phyloP scores from a whole-genome alignment of 2,329 filamentous ascomycete species.

The Fusarium penzigii region DNA sequence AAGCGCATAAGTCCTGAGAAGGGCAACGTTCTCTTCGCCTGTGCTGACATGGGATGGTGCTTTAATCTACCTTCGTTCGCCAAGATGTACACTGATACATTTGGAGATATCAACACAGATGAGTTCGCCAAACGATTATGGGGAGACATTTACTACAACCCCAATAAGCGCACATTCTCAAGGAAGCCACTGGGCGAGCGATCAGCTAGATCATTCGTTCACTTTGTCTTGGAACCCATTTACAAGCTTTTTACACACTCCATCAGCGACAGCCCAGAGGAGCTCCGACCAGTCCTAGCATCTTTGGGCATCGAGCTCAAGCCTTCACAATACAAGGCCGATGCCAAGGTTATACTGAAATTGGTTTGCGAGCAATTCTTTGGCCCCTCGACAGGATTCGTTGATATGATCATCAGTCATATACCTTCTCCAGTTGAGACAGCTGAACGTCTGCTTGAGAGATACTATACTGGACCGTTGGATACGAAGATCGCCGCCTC shows the following conservation, averaged over 20 bases:
- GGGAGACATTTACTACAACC: conserved; percentile 98
- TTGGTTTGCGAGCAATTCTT: conserved; percentile 96
- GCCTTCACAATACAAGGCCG: conserved; percentile 86
- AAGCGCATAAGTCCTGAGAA: conserved; percentile 90
- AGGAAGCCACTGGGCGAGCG: conserved; percentile 80
- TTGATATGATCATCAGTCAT: conserved; percentile 92
- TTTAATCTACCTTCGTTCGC: conserved; percentile 94
- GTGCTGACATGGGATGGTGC: conserved; percentile 92
- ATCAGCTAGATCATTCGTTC: conserved; percentile 84
- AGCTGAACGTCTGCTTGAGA: conserved; percentile 73
- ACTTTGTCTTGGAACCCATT: conserved; percentile 93
- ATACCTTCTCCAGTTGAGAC: conserved; percentile 84
- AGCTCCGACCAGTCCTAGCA: conserved; percentile 76
- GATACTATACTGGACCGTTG: conserved; percentile 88
- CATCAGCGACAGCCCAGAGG: conserved; percentile 84
- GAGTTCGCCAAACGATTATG: conserved; percentile 87
- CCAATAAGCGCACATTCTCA: conserved; percentile 85
- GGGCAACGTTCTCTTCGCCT: conserved; percentile 97
- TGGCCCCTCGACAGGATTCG: conserved; percentile 83
- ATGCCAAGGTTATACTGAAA: conserved; percentile 85
- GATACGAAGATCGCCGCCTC: conserved; percentile 79
- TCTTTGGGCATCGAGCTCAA: conserved; percentile 84
- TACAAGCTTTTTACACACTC: conserved; percentile 98
- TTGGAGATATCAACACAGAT: conserved; percentile 75
- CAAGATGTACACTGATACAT: conserved; percentile 92